Evolutionary conservation across 2,329 filamentous ascomycete species (phyloP), one percentile per base, ranked within the genome.

Genomic region (Trichoderma polysporum): DNA sequence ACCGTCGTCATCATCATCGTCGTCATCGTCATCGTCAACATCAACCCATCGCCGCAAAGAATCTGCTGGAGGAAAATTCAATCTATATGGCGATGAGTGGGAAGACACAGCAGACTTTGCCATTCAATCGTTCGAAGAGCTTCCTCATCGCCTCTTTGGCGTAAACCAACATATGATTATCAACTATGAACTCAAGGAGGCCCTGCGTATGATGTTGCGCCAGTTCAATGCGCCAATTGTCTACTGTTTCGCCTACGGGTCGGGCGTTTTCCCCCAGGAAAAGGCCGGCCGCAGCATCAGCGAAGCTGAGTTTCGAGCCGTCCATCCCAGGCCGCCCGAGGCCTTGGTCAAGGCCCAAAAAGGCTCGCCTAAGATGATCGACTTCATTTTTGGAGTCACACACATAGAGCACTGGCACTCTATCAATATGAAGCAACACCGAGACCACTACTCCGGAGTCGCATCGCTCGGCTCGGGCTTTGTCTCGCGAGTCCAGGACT

Each of bases 321-420:
- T 94, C 27, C 94, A 98, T 75, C 90, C 94, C 7, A 90, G 93
- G 69, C 90, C 94, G 1, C 92, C 93, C 1, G 84, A 88, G 61
- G 92, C 92, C 1, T 89, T 98, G 8, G 84, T 91, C 71, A 92
- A 93, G 71, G 91, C 93, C 71, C 94, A 98, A 78, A 90, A 92
- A 73, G 92, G 92, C 33, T 89, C 89, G 1, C 93, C 93, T 13
- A 97, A 97, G 81, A 97, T 98, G 90, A 97, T 99, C 70, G 95
- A 99, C 79, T 97, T 99, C 77, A 96, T 99, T 72, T 95, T 99
- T 76, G 95, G 94, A 29, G 94, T 98, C 12, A 92, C 92, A 1
- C 92, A 97, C 78, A 93, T 91, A 1, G 91, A 99, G 76, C 95
- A 99, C 80, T 99, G 94, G 92, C 95, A 99, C 80, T 94, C 91